Conservation (phyloP, 2,329 filamentous ascomycete genomes). For the Cordyceps pruinosa region DNA sequence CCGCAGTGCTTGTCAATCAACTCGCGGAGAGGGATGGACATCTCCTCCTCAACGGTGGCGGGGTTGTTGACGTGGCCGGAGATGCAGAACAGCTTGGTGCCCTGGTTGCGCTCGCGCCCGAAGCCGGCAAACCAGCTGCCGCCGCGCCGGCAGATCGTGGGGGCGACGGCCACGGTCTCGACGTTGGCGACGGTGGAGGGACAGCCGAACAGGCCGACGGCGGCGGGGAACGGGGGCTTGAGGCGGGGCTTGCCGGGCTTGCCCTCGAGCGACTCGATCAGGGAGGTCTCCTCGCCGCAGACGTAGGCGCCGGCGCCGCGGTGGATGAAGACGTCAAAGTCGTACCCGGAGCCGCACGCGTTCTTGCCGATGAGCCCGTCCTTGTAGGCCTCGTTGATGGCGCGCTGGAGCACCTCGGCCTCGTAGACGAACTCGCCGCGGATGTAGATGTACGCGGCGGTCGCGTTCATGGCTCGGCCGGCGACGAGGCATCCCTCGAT, state of each 20-base stretch:
- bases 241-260: slow-evolving; percentile 97
- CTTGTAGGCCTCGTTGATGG: slow-evolving; percentile 96
- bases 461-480: slow-evolving; percentile 97
- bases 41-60: slow-evolving; percentile 96
- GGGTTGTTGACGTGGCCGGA: slow-evolving; percentile 99
- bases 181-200: slow-evolving; percentile 97
- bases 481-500: slow-evolving; percentile 94
- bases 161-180: slow-evolving; percentile 90
- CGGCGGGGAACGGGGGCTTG: slow-evolving; percentile 96
- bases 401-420: slow-evolving; percentile 84
- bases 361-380: slow-evolving; percentile 97
- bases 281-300: slow-evolving; percentile 94
- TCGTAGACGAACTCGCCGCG: slow-evolving; percentile 97
- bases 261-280: slow-evolving; percentile 96
- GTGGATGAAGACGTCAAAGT: slow-evolving; percentile 96
- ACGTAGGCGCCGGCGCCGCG: slow-evolving; percentile 96
- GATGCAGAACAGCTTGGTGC: slow-evolving; percentile 97
- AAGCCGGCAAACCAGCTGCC: slow-evolving; percentile 90
- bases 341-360: slow-evolving; percentile 91
- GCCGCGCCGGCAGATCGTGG: slow-evolving; percentile 90
- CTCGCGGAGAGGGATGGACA: slow-evolving; percentile 94
- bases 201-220: slow-evolving; percentile 95
- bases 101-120: slow-evolving; percentile 90
- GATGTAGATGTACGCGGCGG: slow-evolving; percentile 98
- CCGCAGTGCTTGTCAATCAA: slow-evolving; percentile 98